Evolutionary conservation across 192 early-diverging fungal species (phyloP), one percentile per base, ranked within the genome.

Genomic region (Mortierella hygrophila): DNA sequence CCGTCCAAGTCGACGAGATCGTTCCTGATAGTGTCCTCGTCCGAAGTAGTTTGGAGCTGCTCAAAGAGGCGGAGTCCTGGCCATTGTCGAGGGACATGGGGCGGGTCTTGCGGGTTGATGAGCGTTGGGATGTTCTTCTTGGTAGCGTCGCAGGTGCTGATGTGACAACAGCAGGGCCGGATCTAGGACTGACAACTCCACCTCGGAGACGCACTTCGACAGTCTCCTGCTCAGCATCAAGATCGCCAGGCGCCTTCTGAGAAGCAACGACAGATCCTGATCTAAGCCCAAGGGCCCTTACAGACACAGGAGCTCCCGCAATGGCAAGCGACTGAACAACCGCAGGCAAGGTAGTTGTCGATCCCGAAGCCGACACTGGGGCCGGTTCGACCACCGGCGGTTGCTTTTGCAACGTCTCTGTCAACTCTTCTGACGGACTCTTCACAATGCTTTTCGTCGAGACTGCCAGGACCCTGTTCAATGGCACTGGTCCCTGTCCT

Each of bases 1-100:
- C 46, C 0, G 82, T 60, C 82, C 82, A 83, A 0, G 65, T 70
- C 40, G 72, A 54, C 7, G 79, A 79, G 26, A 78, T 40, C 11
- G 72, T 80, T 10, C 72, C 72, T 21, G 69, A 71, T 40, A 72
- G 11, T 1, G 32, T 26, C 42, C 65, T 40, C 20, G 20, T 23
- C 26, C 40, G 46, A 23, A 46, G n/a, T 26, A 72, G 16, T 26
- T 29, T 20, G 23, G 44, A 15, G 5, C 23, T 46, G 23, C 2
- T 46, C 21, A 26, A 15, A 23, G 23, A 23, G 23, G 11, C 42
- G 70, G 23, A 7, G 68, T 41, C 32, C 5, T 13, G 18, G 18
- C 20, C 26, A 32, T 15, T 65, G 60, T 65, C 60, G 4, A 65
- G 60, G 13, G 60, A 65, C 60, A 65, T 65, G 11, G 60, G 60